Conservation (phyloP, 2,329 filamentous ascomycete genomes). For the Rosellinia necatrix region DNA sequence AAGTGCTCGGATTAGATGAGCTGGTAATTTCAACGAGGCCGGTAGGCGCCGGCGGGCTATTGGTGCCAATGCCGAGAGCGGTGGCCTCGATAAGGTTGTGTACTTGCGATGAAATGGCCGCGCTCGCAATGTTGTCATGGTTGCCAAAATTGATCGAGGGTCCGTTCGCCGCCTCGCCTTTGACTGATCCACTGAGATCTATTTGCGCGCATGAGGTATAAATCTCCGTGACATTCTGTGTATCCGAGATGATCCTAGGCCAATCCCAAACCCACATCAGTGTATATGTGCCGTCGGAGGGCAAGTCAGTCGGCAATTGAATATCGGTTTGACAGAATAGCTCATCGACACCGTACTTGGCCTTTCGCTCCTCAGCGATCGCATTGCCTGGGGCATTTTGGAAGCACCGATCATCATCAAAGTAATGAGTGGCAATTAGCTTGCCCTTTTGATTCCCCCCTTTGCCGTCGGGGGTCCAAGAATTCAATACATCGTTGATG, state of each 20-base stretch:
- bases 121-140: slow-evolving; percentile 35
- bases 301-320: slow-evolving; percentile 69
- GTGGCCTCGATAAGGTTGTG: slow-evolving; percentile 46
- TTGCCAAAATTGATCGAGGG: slow-evolving; percentile 46
- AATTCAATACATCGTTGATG: slow-evolving; percentile 63
- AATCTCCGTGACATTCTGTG: slow-evolving; percentile 56
- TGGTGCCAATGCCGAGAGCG: slow-evolving; percentile 38
- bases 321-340: slow-evolving; percentile 84
- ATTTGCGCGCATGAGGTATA: slow-evolving; percentile 59
- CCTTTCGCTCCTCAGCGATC: slow-evolving; percentile 64
- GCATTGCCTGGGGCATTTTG: slow-evolving; percentile 54
- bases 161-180: slow-evolving; percentile 35
- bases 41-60: slow-evolving; percentile 32
- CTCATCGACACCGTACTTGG: slow-evolving; percentile 60
- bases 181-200: slow-evolving; percentile 35
- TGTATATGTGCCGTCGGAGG: slow-evolving; percentile 70
- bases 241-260: slow-evolving; percentile 62
- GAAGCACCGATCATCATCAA: slow-evolving; percentile 89
- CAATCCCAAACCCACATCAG: slow-evolving; percentile 98
- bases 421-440: slow-evolving; percentile 78
- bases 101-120: slow-evolving; percentile 51
- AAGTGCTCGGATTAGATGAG: slow-evolving; percentile 27
- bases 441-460: slow-evolving; percentile 79
- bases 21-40: slow-evolving; percentile 29
- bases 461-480: slow-evolving; percentile 79